Conservation (phyloP, 192 early-diverging fungal species). For the Piromyces finnis region DNA sequence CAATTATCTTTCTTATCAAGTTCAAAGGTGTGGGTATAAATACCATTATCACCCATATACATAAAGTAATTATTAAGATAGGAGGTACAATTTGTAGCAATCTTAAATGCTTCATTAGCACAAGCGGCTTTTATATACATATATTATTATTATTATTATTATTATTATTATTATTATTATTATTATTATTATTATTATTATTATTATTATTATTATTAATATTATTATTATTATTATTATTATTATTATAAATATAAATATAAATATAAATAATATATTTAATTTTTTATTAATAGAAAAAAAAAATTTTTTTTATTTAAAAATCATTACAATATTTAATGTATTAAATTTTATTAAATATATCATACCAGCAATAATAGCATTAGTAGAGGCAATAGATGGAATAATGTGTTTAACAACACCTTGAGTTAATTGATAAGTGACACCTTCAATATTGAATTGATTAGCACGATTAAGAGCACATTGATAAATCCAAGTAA, state of each 20-base stretch:
- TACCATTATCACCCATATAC: slow-evolving; percentile 78
- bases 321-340: too few relatives aligned
- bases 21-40: slow-evolving; percentile 80
- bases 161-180: too few relatives aligned
- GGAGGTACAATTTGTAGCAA: slow-evolving; percentile 58
- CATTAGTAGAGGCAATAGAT: slow-evolving; percentile 80
- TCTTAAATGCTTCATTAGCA: slow-evolving; percentile 87
- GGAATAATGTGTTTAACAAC: slow-evolving; percentile 99
- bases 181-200: too few relatives aligned
- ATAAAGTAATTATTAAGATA: slow-evolving; percentile 91
- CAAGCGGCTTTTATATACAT: slow-evolving; percentile 66
- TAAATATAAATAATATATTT: too few relatives aligned
- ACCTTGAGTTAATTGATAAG: slow-evolving; percentile 77
- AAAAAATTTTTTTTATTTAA: too few relatives aligned
- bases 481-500: slow-evolving; percentile 52
- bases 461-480: slow-evolving; percentile 50
- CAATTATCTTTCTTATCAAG: slow-evolving; percentile 69
- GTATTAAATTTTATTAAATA: background rate
- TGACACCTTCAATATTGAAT: slow-evolving; percentile 76
- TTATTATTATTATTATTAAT: too few relatives aligned
- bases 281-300: too few relatives aligned
- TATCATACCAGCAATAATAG: slow-evolving; percentile 43
- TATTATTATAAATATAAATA: too few relatives aligned
- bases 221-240: too few relatives aligned
- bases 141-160: too few relatives aligned